Base-by-base conservation (phyloP, 2,329 filamentous ascomycete genomes). In the Knoxdaviesia capensis region DNA sequence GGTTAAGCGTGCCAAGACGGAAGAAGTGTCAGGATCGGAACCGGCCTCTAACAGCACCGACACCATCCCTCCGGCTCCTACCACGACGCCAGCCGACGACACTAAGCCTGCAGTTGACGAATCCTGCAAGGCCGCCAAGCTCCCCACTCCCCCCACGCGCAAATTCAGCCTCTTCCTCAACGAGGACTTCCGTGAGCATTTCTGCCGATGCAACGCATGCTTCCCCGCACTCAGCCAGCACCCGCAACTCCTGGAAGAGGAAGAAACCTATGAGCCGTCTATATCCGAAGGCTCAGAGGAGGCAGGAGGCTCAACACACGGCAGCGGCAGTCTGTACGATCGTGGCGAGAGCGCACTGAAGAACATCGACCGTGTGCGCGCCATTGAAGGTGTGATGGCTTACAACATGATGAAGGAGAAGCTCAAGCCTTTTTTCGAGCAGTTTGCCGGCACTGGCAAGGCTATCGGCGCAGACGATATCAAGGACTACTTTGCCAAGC, bases 381-480 rank as follows among this genome's bases (percentile, higher is more conserved):
- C 90, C 5, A 94, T 98, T 43, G 83, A 98, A 57, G 90, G 90
- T 10, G 88, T 93, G 38, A 94, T 96, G 86, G 88, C 87, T 0
- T 98, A 96, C 60, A 94, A 96, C 53, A 81, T 93, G 52, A 70
- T 98, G 46, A 90, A 92, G 54, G 87, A 96, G 54, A 87, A 88
- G 55, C 75, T 98, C n/a, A 94, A 88, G 65, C 78, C 79, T 0
- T 96, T 98, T 56, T 74, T 98, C 52, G 77, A 87, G 59, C 81
- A 92, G 37, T 98, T 94, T 56, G 90, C 90, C 0, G 85, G 94
- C 55, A 92, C 80, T 47, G 88, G 88, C 1, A 66, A 82, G 57
- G 77, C 83, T 0, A 87, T 98, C 28, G 79, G 85, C 1, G 88
- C 88, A 1, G 90, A 98, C 54, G 87, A 96, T 59, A 90, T 98